These are phyloP conservation scores for Ustilago esculenta DNA, from an alignment of 1,284 basidiomycete species.

Conservation along the genomic window DNA sequence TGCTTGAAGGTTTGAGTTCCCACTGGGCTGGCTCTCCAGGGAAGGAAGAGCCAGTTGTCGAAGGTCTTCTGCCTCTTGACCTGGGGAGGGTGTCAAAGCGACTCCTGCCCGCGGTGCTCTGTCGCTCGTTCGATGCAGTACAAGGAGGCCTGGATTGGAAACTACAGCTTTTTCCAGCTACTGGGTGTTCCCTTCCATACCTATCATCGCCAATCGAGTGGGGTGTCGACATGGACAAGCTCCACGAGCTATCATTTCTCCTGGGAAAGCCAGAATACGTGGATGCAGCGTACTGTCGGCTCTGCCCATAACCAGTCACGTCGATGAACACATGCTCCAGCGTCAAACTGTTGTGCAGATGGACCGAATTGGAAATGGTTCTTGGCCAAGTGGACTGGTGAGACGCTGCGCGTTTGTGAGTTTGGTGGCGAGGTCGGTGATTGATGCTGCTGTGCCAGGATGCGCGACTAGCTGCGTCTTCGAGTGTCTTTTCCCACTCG, in stretches of 20 bases:
- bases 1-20: slow-evolving; percentile 1
- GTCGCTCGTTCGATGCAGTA: neutral
- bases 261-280: slow-evolving; percentile 1
- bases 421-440: slow-evolving; percentile 24
- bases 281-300: neutral
- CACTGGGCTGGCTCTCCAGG: slow-evolving; percentile 19
- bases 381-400: slow-evolving; percentile 34
- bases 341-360: slow-evolving; percentile 10
- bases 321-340: slow-evolving; percentile 42
- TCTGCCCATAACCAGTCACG: slow-evolving; percentile 3
- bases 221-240: neutral
- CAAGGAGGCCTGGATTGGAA: neutral
- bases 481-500: slow-evolving; percentile 31
- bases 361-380: slow-evolving; percentile 1
- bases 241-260: neutral
- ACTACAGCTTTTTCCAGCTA: neutral
- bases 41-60: slow-evolving; percentile 12
- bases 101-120: neutral
- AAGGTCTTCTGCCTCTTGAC: slow-evolving; percentile 6
- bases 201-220: too few species aligned
- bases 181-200: neutral
- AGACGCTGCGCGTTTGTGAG: neutral
- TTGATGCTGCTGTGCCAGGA: slow-evolving; percentile 41
- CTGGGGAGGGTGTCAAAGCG: slow-evolving; percentile 13
- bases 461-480: slow-evolving; percentile 18